phyloP scores from a whole-genome alignment of 2,329 filamentous ascomycete species.

The Thielaviopsis cerberus region DNA sequence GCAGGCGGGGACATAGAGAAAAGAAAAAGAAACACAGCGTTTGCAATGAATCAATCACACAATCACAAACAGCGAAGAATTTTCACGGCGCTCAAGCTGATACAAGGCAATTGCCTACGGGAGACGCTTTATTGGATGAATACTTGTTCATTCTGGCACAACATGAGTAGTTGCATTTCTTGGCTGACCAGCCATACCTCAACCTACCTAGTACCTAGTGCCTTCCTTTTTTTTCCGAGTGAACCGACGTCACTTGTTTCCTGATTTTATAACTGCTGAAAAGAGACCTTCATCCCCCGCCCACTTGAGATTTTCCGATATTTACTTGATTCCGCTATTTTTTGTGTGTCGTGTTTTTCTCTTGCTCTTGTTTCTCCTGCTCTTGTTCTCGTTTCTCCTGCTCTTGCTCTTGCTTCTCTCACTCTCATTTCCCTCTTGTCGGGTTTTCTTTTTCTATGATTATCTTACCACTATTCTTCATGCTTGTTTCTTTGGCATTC shows the following conservation, averaged over 20 bases:
- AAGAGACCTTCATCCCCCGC: neutral
- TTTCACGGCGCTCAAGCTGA: too few species aligned
- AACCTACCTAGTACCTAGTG: neutral
- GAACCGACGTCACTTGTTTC: neutral
- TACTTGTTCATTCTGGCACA: neutral
- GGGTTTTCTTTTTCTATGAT: too few species aligned
- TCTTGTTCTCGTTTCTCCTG: neutral
- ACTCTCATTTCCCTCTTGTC: neutral
- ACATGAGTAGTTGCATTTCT: neutral
- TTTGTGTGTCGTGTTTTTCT: neutral
- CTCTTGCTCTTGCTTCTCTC: neutral
- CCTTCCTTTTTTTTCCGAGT: neutral
- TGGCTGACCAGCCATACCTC: neutral
- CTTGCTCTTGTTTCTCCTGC: neutral
- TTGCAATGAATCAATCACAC: too few species aligned
- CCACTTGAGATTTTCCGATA: too few species aligned
- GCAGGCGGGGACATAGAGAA: neutral
- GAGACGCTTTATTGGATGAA: too few species aligned
- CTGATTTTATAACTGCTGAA: neutral
- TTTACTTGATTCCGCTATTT: neutral
- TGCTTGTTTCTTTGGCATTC: too few species aligned
- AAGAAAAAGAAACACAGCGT: neutral
- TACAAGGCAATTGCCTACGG: too few species aligned
- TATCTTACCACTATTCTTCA: too few species aligned
- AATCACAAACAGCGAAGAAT: too few species aligned